Conservation (phyloP, 2,329 filamentous ascomycete genomes). For the Fusarium temperatum region DNA sequence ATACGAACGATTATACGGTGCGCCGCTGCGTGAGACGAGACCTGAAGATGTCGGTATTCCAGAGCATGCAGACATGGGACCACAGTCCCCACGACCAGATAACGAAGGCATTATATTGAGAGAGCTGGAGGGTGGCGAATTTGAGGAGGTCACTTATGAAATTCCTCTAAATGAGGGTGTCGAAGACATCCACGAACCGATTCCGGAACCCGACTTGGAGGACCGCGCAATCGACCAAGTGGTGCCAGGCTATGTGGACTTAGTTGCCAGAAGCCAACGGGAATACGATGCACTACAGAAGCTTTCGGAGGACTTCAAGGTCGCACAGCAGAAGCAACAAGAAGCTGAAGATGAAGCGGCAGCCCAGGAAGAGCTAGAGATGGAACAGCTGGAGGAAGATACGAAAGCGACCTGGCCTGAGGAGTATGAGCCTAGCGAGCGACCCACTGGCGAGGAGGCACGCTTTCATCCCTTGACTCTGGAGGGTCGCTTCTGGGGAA, state of each 20-base stretch:
- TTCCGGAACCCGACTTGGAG: background rate
- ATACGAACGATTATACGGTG: conserved; percentile 84
- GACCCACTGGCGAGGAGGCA: conserved; percentile 44
- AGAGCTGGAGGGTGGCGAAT: conserved; percentile 63
- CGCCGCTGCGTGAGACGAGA: conserved; percentile 70
- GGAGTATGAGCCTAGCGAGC: conserved; percentile 47
- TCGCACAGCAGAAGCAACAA: conserved; percentile 49
- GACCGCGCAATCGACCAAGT: conserved; percentile 39
- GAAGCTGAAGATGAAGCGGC: conserved; percentile 44
- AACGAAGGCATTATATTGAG: conserved; percentile 60
- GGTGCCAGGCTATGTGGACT: conserved; percentile 54
- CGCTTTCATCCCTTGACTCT: conserved; percentile 79
- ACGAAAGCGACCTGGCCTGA: conserved; percentile 42
- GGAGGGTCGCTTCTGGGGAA: conserved; percentile 77
- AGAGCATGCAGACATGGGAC: conserved; percentile 50
- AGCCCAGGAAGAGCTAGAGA: conserved; percentile 49
- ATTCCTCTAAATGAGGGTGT: conserved; percentile 30
- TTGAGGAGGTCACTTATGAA: conserved; percentile 69
- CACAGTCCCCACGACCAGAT: conserved; percentile 24
- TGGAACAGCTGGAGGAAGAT: conserved; percentile 40
- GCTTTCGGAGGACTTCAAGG: conserved; percentile 67
- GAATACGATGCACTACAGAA: conserved; percentile 64
- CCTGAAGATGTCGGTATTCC: conserved; percentile 67
- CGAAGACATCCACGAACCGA: conserved; percentile 36
- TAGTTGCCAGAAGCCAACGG: conserved; percentile 62